Base-by-base conservation (phyloP, 73 alveolate genomes). In the Loxodes magnus region DNA sequence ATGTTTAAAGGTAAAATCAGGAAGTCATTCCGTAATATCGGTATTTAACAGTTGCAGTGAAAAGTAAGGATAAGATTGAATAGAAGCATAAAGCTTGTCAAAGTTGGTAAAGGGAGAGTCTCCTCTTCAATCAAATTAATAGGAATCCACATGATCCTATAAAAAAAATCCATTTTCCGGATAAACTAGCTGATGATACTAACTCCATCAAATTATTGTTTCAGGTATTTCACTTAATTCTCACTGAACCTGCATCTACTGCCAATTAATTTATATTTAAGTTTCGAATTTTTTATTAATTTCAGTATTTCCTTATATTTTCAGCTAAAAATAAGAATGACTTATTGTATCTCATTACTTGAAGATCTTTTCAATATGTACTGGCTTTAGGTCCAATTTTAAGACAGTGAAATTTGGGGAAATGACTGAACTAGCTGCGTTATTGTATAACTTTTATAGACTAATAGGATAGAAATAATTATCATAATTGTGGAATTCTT, bases 21-120 rank as follows among this genome's bases (percentile, higher is more conserved):
- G n/a, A n/a, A n/a, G n/a, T n/a, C n/a, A n/a, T n/a, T n/a, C n/a
- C n/a, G n/a, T n/a, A n/a, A n/a, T n/a, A n/a, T n/a, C n/a, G n/a
- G n/a, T n/a, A n/a, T n/a, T n/a, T n/a, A n/a, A n/a, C n/a, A n/a
- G n/a, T n/a, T n/a, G n/a, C n/a, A n/a, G n/a, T n/a, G n/a, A n/a
- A n/a, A n/a, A n/a, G n/a, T n/a, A n/a, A n/a, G n/a, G n/a, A n/a
- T n/a, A n/a, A n/a, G n/a, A n/a, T n/a, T n/a, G n/a, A n/a, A n/a
- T n/a, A n/a, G n/a, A n/a, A n/a, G n/a, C 34, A 25, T 73, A 73
- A 12, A 67, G 38, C 42, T 56, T 44, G 21, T 66, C 56, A 38
- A 37, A 59, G 41, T 73, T 73, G 16, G 88, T 73, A 48, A 73
- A 73, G 20, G 66, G 55, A 58, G 65, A 81, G 52, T 73, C 88